phyloP scores from a whole-genome alignment of 2,329 filamentous ascomycete genomes.

The Fusarium agapanthi region DNA sequence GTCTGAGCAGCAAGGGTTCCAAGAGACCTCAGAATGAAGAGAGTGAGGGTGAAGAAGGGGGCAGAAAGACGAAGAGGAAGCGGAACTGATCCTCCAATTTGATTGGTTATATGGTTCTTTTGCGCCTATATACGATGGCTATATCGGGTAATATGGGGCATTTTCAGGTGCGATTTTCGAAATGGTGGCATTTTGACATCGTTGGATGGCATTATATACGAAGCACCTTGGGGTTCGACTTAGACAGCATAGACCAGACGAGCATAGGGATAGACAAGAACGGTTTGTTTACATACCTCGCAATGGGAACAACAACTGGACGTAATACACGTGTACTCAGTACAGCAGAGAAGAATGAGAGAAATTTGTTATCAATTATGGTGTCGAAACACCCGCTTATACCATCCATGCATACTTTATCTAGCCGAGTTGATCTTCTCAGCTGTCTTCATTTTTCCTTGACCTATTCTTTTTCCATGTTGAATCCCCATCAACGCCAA shows the following conservation, averaged over 20 bases:
- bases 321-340: not conserved
- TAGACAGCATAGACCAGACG: not conserved
- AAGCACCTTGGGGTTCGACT: not conserved
- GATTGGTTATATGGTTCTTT: not conserved
- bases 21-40: conserved; percentile 29
- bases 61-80: not conserved
- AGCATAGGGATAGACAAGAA: not conserved
- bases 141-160: not conserved
- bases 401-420: conserved; percentile 1
- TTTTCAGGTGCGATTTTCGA: not conserved
- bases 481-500: conserved; percentile 24
- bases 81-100: not conserved
- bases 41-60: not conserved
- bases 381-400: conserved; percentile 25
- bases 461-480: conserved; percentile 2
- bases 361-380: conserved; percentile 18
- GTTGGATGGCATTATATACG: not conserved
- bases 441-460: not conserved
- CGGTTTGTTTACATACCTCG: not conserved
- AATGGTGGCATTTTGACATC: not conserved
- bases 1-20: conserved; percentile 9
- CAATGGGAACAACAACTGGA: not conserved
- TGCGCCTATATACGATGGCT: not conserved
- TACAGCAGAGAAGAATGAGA: not conserved
- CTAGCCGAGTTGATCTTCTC: conserved; percentile 8